Base-by-base conservation (phyloP, 805 yeast genomes). In the Candida sanyiensis region DNA sequence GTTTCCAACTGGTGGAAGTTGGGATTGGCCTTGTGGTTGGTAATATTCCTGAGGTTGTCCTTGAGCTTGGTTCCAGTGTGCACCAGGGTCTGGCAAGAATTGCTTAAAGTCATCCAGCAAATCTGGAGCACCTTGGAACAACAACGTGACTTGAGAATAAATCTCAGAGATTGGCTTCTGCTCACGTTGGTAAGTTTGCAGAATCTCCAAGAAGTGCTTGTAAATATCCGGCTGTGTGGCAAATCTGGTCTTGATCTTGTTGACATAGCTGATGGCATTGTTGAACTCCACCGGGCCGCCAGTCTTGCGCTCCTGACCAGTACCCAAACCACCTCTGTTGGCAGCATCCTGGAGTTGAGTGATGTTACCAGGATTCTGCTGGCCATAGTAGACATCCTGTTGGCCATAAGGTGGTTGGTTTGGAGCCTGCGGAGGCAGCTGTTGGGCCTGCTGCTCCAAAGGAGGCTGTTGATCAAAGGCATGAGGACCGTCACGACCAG, bases 111-210 rank as follows among this genome's bases (percentile, higher is more conserved):
- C 98, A 49, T 88, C 95, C 46, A 93, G 66, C 43, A 93, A 70
- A 55, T 93, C 99, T 1, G 97, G 97, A 10, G 96, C 95, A 51
- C 86, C 85, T 43, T 85, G 81, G 64, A 93, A 93, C 38, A 93
- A 68, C 6, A 78, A 71, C 1, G 96, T 83, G 3, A 93, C 96
- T 58, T 93, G 97, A 39, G 86, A 83, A 55, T 93, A 93, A 10
- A 93, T 98, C 56, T 93, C 97, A 37, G 86, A 81, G 38, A 93
- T 93, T 34, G 96, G 96, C 56, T 87, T 83, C 57, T 88, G 95
- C 56, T 90, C 98, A 47, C 95, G 78, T 66, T 93, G 98, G 58
- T 90, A 93, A 33, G 97, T 90, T 61, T 93, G 98, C 51, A 93
- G 67, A 42, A 90, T 93, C 59, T 93, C 98, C 62, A 94, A 68